These are phyloP conservation scores for Naganishia friedmannii DNA, from an alignment of 768 basidiomycete genomes.

Conservation along the genomic window DNA sequence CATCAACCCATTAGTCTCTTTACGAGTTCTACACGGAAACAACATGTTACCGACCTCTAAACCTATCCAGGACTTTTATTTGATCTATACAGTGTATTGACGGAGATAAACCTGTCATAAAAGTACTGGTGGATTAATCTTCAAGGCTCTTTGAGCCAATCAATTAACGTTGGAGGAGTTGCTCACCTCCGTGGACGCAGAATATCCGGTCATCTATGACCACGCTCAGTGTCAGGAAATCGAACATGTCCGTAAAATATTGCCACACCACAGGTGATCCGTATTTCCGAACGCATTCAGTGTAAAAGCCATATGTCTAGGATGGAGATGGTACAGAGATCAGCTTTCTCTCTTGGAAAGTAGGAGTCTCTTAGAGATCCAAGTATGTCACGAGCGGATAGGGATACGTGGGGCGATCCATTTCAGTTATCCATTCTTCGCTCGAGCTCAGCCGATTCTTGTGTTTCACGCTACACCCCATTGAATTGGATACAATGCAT, in stretches of 20 bases:
- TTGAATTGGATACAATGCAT: background rate
- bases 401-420: background rate
- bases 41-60: conserved; percentile 66
- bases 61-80: conserved; percentile 97
- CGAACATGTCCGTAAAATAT: conserved; percentile 99
- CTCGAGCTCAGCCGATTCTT: background rate
- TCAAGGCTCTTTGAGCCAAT: background rate
- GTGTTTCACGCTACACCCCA: background rate
- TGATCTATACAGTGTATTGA: conserved; percentile 99
- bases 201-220: conserved; percentile 99
- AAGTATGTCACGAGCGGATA: background rate
- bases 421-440: conserved; percentile 27
- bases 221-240: conserved; percentile 92
- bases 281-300: conserved; percentile 96
- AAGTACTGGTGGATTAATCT: background rate
- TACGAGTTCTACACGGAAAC: background rate
- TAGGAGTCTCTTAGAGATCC: background rate
- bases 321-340: background rate
- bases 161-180: background rate
- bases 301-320: conserved; percentile 99
- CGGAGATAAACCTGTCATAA: conserved; percentile 74
- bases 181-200: conserved; percentile 92
- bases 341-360: background rate
- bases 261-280: conserved; percentile 95
- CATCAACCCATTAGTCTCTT: too few species aligned